These are phyloP conservation scores for Chrysopogon serrulatus DNA, from an alignment of 176 grass and related monocot species.

Conservation along the genomic window DNA sequence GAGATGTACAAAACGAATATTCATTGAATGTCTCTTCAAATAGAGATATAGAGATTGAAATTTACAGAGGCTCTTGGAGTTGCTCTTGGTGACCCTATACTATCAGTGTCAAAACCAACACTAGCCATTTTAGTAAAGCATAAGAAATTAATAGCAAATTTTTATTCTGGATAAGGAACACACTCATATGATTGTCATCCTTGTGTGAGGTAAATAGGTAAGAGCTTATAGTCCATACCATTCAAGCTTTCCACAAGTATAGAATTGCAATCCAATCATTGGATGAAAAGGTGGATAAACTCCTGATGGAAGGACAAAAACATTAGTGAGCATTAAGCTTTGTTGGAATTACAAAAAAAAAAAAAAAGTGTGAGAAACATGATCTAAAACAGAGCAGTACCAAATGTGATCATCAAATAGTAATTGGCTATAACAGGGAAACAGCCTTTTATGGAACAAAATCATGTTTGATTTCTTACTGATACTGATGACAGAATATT, in stretches of 20 bases:
- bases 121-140: background rate
- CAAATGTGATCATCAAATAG: background rate
- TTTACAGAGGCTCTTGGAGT: background rate
- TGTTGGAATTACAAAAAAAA: background rate
- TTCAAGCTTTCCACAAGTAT: slow-evolving; percentile 84
- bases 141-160: background rate
- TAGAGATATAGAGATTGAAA: background rate
- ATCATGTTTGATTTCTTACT: slow-evolving; percentile 1
- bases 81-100: background rate
- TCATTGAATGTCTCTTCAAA: background rate
- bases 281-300: slow-evolving; percentile 85
- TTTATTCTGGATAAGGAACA: slow-evolving; percentile 12
- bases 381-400: background rate
- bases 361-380: background rate
- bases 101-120: background rate
- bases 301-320: slow-evolving; percentile 39
- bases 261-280: slow-evolving; percentile 82
- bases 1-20: background rate
- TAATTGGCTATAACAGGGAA: background rate
- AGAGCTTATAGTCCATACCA: slow-evolving; percentile 50
- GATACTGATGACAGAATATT: background rate
- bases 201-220: background rate
- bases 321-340: background rate
- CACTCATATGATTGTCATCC: background rate
- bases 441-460: background rate